phyloP scores from a whole-genome alignment of 2,329 filamentous ascomycete species.

The Cladophialophora exuberans region DNA sequence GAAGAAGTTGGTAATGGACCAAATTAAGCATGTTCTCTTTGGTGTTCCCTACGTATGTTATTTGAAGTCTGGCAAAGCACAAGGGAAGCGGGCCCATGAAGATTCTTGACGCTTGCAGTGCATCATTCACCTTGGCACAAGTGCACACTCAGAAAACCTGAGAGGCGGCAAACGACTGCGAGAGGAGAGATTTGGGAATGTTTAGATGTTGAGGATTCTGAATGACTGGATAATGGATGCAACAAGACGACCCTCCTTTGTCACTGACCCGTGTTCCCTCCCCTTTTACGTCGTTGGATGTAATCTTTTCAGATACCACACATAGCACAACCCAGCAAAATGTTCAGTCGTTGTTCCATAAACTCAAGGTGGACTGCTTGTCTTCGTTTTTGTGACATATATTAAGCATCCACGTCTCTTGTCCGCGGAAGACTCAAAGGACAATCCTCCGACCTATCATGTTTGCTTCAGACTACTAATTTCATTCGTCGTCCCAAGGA shows the following conservation, averaged over 20 bases:
- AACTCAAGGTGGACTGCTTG: too few relatives aligned
- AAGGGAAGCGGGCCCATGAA: too few relatives aligned
- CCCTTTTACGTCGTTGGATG: not conserved
- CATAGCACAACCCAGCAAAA: slow-evolving; percentile 5
- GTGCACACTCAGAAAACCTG: not conserved
- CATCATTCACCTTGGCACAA: too few relatives aligned
- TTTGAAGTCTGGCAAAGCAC: not conserved
- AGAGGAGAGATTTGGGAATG: not conserved
- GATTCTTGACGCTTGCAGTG: not conserved
- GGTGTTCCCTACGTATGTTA: slow-evolving; percentile 6
- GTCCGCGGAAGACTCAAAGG: too few relatives aligned
- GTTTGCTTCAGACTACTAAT: too few relatives aligned
- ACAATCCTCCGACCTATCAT: too few relatives aligned
- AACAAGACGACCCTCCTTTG: not conserved
- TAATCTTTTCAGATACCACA: slow-evolving; percentile 10
- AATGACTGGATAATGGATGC: not conserved
- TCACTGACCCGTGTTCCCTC: not conserved
- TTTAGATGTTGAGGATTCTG: too few relatives aligned
- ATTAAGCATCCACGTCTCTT: too few relatives aligned
- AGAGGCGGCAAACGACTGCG: not conserved
- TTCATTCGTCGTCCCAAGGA: too few relatives aligned
- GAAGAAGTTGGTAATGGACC: slow-evolving; percentile 1
- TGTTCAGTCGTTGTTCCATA: too few relatives aligned
- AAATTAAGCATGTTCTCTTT: slow-evolving; percentile 1
- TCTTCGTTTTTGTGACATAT: too few relatives aligned